A percentile compares a stretch with the other conserved stretches of the same genome.
These are phyloP conservation scores for Jaltomata sinuosa DNA, from an alignment of 257 asterid species.

Conservation along the genomic window DNA sequence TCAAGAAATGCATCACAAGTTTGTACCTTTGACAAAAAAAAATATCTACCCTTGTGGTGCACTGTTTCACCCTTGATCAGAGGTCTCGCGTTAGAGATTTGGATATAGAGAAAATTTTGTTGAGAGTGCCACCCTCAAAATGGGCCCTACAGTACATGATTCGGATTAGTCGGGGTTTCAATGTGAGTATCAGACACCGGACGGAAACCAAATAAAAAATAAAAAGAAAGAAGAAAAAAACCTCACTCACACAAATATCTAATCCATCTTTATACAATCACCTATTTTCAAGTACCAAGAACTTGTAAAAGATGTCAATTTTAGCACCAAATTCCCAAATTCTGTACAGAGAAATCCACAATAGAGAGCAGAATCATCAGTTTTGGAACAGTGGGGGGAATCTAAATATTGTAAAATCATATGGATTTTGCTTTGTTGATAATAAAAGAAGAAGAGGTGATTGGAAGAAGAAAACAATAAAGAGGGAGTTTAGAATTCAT, in stretches of 20 bases:
- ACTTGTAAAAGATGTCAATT: slow-evolving; percentile 33
- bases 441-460: slow-evolving; percentile 26
- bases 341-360: slow-evolving; percentile 45
- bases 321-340: slow-evolving; percentile 59
- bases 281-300: neutral
- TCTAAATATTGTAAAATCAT: slow-evolving; percentile 19
- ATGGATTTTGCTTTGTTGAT: slow-evolving; percentile 29
- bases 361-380: slow-evolving; percentile 20
- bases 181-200: too few species aligned
- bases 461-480: slow-evolving; percentile 14
- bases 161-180: too few species aligned
- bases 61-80: too few species aligned
- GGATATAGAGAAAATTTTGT: too few species aligned
- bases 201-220: neutral
- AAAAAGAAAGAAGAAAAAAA: neutral
- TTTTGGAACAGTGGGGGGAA: slow-evolving; percentile 17
- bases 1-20: neutral
- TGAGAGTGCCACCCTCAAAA: too few species aligned
- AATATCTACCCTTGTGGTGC: too few species aligned
- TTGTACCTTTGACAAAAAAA: too few species aligned
- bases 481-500: slow-evolving; percentile 25
- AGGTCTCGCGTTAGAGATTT: too few species aligned
- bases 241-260: neutral
- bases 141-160: too few species aligned
- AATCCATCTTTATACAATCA: neutral